Base-by-base conservation (phyloP, 2,329 filamentous ascomycete species). In the Stylonectria norvegica region DNA sequence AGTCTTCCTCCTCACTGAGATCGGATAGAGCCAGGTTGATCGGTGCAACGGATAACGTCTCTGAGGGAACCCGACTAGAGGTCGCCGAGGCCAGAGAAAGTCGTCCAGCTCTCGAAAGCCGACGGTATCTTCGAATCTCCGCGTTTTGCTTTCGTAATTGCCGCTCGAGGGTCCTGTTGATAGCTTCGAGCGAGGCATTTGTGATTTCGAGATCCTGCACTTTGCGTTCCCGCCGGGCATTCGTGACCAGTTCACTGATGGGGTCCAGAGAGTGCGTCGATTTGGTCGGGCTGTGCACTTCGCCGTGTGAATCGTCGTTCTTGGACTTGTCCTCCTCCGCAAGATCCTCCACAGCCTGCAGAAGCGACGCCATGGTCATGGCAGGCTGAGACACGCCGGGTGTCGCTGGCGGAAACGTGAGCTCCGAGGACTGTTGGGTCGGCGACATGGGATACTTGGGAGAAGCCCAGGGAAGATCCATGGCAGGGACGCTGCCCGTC, bases 181-280 rank as follows among this genome's bases (percentile, higher is more conserved):
- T 97, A 28, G 93, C 93, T 41, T 95, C 79, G 3, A 98, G 75
- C 2, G 90, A 96, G 1, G 89, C 93, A 58, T 98, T 98, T 40
- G 86, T 95, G 49, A 98, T 98, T 61, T 98, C 89, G 5, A 98
- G 72, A 61, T 98, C 93, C 52, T 97, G 79, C 1, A 98, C 90
- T 68, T 97, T 98, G 46, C 93, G 81, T 64, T 97, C 93, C 23
- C 89, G 79, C 20, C 93, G 80, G 11, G 93, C 93, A 60, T 89
- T 93, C n/a, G 85, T 79, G 9, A 93, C 89, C 5, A 89, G 73
- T 45, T 94, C 89, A 47, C 80, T 86, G 46, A 85, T 70, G 6
- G 80, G 73, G 40, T 84, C 80, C 12, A 77, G 65, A 10, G 73
- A 70, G 53, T 66, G 68, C 20, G 61, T 70, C 34, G 71, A 72